These are phyloP conservation scores for Epichloe uncinata DNA, from an alignment of 2,329 filamentous ascomycete genomes.

Conservation along the genomic window DNA sequence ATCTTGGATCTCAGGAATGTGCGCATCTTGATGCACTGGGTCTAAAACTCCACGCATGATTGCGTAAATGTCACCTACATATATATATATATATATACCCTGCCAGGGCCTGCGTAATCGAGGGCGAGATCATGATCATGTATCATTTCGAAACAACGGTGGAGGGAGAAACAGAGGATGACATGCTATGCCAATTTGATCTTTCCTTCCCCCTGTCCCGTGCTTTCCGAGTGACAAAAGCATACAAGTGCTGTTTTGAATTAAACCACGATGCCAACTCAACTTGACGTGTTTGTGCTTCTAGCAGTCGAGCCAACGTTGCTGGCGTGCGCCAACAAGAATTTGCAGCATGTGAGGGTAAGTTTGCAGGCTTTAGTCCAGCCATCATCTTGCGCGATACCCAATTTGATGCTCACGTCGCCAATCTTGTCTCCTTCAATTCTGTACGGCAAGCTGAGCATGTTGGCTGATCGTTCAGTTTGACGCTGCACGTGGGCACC, in stretches of 20 bases:
- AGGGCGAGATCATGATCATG: too few species aligned
- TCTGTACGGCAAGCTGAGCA: slow-evolving; percentile 67
- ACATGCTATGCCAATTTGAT: too few species aligned
- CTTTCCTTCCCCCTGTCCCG: not conserved
- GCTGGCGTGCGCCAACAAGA: slow-evolving; percentile 82
- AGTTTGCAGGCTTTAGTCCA: slow-evolving; percentile 99
- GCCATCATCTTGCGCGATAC: slow-evolving; percentile 79
- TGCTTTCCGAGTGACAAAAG: not conserved
- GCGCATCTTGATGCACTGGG: too few species aligned
- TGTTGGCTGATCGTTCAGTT: slow-evolving; percentile 31
- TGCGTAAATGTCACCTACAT: too few species aligned
- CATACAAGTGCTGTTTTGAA: too few species aligned
- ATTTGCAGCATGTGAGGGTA: slow-evolving; percentile 94
- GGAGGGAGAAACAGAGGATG: too few species aligned
- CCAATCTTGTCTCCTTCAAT: slow-evolving; percentile 82
- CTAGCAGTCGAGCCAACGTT: slow-evolving; percentile 41
- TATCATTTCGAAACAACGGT: too few species aligned
- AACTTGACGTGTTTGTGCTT: not conserved
- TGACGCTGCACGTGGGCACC: slow-evolving; percentile 64
- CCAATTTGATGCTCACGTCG: slow-evolving; percentile 78
- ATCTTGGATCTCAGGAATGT: too few species aligned
- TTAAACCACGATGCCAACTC: not conserved
- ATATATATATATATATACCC: too few species aligned
- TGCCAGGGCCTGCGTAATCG: too few species aligned
- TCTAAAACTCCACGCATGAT: too few species aligned